phyloP scores from a whole-genome alignment of 306 rosid genomes.

The Vicia sativa region DNA sequence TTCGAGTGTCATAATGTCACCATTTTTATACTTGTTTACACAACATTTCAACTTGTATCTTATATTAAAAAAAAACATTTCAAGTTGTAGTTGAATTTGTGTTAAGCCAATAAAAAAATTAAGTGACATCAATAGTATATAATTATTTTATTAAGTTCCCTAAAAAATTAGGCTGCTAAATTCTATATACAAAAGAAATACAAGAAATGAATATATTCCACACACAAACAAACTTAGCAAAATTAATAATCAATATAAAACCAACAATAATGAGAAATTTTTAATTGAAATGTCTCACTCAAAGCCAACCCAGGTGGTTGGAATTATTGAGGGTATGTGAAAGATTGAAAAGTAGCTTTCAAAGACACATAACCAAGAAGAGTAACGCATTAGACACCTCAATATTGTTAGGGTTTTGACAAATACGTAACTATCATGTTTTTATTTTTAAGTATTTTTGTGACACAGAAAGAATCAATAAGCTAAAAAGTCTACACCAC shows the following conservation, averaged over 20 bases:
- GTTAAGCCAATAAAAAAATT: neutral
- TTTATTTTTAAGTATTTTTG: conserved; percentile 41
- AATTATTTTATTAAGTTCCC: conserved; percentile 15
- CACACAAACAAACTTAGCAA: conserved; percentile 23
- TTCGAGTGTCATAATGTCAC: neutral
- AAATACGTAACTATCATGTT: conserved; percentile 47
- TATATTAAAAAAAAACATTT: neutral
- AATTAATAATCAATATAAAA: neutral
- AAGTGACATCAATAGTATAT: conserved; percentile 29
- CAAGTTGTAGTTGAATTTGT: conserved; percentile 15
- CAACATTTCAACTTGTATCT: neutral
- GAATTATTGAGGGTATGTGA: conserved; percentile 58
- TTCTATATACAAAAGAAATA: neutral
- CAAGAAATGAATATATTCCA: conserved; percentile 20
- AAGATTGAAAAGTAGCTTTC: conserved; percentile 69
- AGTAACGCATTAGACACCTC: conserved; percentile 38
- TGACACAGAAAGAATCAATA: conserved; percentile 46
- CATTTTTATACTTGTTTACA: conserved; percentile 5
- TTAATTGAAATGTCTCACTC: conserved; percentile 42
- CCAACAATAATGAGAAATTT: conserved; percentile 24
- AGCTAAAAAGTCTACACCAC: conserved; percentile 30
- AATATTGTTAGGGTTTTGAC: conserved; percentile 33
- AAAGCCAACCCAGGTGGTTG: conserved; percentile 55
- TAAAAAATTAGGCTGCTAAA: conserved; percentile 12
- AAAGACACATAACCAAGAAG: conserved; percentile 35